Percentiles rank a stretch among this genome's conserved stretches.
Evolutionary conservation across 176 grass and related monocot genomes (phyloP).

Genomic region (Alloteropsis semialata): DNA sequence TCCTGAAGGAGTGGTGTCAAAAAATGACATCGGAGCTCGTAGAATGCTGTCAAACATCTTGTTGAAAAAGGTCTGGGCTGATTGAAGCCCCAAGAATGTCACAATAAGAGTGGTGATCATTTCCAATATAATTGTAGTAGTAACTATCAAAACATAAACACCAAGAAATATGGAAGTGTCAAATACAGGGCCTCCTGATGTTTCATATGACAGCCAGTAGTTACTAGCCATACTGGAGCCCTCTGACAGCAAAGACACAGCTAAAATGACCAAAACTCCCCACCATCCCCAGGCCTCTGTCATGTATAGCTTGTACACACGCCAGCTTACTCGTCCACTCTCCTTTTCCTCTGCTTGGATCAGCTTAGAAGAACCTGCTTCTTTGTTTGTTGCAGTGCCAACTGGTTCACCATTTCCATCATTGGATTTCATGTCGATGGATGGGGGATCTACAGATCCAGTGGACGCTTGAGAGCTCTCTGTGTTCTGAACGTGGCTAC

Average conservation of each 20-base stretch:
- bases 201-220: constrained; percentile 94
- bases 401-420: not conserved
- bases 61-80: constrained; percentile 73
- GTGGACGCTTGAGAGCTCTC: constrained; percentile 5
- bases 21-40: constrained; percentile 94
- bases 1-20: constrained; percentile 95
- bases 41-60: constrained; percentile 87
- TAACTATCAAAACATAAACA: constrained; percentile 65
- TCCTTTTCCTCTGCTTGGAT: constrained; percentile 83
- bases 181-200: constrained; percentile 56
- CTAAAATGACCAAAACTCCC: constrained; percentile 43
- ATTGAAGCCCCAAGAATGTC: constrained; percentile 70
- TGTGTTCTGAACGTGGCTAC: constrained; percentile 18
- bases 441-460: not conserved
- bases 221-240: constrained; percentile 71
- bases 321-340: constrained; percentile 73
- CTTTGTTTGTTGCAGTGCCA: constrained; percentile 26
- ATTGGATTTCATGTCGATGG: not conserved
- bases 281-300: constrained; percentile 93
- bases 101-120: constrained; percentile 51
- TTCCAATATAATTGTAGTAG: constrained; percentile 49
- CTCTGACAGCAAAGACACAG: constrained; percentile 51
- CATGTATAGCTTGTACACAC: constrained; percentile 73
- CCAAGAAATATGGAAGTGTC: constrained; percentile 65
- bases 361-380: constrained; percentile 59